These are phyloP conservation scores for Cocos nucifera DNA, from an alignment of 176 grass and related monocot species.

Conservation along the genomic window DNA sequence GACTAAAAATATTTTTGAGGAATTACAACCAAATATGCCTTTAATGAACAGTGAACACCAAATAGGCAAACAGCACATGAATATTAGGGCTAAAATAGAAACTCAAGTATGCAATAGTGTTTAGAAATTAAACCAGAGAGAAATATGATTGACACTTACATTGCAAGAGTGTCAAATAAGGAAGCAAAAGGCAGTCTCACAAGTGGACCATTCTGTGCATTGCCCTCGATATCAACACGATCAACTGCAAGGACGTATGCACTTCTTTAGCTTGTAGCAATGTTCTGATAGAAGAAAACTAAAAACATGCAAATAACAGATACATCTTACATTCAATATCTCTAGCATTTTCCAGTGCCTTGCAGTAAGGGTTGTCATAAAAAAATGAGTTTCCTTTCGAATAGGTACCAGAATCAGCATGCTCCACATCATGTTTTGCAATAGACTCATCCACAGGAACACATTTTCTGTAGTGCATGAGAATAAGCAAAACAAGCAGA, in stretches of 20 bases:
- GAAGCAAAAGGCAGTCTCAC: conserved; percentile 84
- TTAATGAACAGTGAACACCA: neutral
- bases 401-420: conserved; percentile 32
- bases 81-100: neutral
- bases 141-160: conserved; percentile 32
- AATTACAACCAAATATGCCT: neutral
- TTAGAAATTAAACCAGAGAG: neutral
- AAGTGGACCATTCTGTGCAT: conserved; percentile 72
- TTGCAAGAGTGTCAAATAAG: conserved; percentile 81
- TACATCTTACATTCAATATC: conserved; percentile 75
- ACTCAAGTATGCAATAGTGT: neutral
- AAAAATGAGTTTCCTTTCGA: conserved; percentile 54
- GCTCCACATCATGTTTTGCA: conserved; percentile 29
- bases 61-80: neutral
- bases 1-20: neutral
- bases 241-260: conserved; percentile 64
- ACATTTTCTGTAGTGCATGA: conserved; percentile 88
- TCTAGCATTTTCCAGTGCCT: conserved; percentile 72
- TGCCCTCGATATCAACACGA: conserved; percentile 76
- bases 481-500: conserved; percentile 74
- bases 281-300: too few species aligned
- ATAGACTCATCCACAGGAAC: conserved; percentile 41
- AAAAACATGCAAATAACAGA: neutral
- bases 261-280: conserved; percentile 8
- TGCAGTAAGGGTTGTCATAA: conserved; percentile 89